These are phyloP conservation scores for Entophlyctis helioformis DNA, from an alignment of 192 early-diverging fungal genomes.

Conservation along the genomic window DNA sequence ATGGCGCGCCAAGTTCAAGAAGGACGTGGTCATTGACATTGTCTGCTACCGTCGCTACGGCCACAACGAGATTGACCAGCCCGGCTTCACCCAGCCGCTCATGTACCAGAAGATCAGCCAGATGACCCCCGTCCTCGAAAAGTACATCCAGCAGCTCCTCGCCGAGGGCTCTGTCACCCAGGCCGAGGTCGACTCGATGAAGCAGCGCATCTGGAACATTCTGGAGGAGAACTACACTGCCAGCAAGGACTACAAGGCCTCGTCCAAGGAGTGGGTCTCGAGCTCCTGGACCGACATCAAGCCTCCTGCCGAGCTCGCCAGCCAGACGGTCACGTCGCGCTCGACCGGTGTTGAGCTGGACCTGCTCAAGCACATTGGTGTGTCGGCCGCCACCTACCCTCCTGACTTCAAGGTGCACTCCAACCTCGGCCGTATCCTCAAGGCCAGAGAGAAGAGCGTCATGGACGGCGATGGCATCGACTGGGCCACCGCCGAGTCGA, in stretches of 20 bases:
- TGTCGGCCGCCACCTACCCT: constrained; percentile 68
- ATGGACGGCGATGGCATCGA: constrained; percentile 74
- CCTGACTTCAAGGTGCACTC: constrained; percentile 75
- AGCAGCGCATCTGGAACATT: constrained; percentile 82
- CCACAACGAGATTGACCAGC: constrained; percentile 99
- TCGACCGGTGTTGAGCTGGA: constrained; percentile 62
- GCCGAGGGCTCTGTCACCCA: constrained; percentile 71
- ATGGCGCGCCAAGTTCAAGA: constrained; percentile 92
- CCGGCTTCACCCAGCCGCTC: constrained; percentile 93
- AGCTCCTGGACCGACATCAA: constrained; percentile 81
- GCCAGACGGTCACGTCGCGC: constrained; percentile 54
- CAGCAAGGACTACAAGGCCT: constrained; percentile 82
- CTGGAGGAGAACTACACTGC: constrained; percentile 85
- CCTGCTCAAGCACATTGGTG: constrained; percentile 69
- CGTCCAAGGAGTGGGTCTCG: constrained; percentile 87
- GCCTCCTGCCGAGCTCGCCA: constrained; percentile 63
- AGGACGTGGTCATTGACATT: constrained; percentile 92
- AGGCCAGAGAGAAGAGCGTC: constrained; percentile 70
- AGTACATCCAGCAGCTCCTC: constrained; percentile 76
- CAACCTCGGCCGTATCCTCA: constrained; percentile 76
- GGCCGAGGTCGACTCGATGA: constrained; percentile 76
- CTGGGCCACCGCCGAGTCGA: constrained; percentile 89
- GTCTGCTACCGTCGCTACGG: constrained; percentile 96
- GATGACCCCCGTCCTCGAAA: constrained; percentile 72
- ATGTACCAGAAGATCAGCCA: constrained; percentile 89